phyloP scores from a whole-genome alignment of 768 basidiomycete genomes.

The Termitomyces heimii region DNA sequence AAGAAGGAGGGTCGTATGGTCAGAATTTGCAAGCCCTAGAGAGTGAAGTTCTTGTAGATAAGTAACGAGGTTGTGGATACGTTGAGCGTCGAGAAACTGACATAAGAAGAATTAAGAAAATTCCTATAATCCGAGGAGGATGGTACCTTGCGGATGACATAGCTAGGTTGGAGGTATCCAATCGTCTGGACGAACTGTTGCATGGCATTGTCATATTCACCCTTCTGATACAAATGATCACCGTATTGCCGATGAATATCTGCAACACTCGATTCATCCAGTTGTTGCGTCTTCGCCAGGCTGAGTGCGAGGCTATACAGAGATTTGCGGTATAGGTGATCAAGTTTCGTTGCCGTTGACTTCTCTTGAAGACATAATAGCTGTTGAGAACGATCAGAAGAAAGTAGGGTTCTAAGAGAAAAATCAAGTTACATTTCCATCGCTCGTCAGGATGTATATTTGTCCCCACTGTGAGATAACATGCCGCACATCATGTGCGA shows the following conservation, averaged over 20 bases:
- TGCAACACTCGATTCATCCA: slow-evolving; percentile 70
- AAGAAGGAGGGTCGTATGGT: slow-evolving; percentile 93
- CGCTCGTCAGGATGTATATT: slow-evolving; percentile 72
- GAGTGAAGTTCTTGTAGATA: slow-evolving; percentile 95
- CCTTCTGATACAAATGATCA: slow-evolving; percentile 85
- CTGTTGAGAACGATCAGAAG: slow-evolving; percentile 24
- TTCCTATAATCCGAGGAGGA: background rate
- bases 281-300: slow-evolving; percentile 72
- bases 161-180: slow-evolving; percentile 85
- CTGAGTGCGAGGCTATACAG: slow-evolving; percentile 77
- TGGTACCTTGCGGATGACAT: slow-evolving; percentile 90
- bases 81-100: slow-evolving; percentile 93
- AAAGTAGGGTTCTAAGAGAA: background rate
- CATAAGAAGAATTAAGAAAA: background rate
- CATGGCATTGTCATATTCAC: slow-evolving; percentile 92
- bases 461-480: slow-evolving; percentile 79
- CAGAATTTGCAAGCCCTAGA: slow-evolving; percentile 84
- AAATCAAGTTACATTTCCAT: slow-evolving; percentile 56
- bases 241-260: slow-evolving; percentile 90
- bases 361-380: slow-evolving; percentile 69
- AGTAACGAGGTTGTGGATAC: slow-evolving; percentile 91
- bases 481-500: slow-evolving; percentile 78
- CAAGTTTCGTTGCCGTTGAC: slow-evolving; percentile 78
- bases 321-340: slow-evolving; percentile 76
- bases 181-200: slow-evolving; percentile 88